Conservation (phyloP, 148 eudicot genomes). For the Chenopodium formosanum region DNA sequence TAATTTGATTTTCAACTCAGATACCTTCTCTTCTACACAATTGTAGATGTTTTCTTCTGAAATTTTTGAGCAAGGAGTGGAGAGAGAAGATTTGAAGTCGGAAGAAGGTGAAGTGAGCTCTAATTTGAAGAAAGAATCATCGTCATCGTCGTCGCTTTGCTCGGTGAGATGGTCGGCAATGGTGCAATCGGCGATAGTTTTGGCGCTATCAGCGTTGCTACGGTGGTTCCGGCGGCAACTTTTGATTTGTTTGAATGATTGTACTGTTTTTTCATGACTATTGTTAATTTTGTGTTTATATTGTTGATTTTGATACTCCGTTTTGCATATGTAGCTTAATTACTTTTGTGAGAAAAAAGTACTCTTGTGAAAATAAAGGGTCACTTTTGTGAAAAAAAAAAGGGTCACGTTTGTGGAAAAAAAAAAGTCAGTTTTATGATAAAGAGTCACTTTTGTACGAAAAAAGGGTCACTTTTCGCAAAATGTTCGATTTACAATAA, state of each 20-base stretch:
- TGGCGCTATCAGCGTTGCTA: constrained; percentile 16
- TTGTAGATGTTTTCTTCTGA: background rate
- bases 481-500: too few relatives aligned
- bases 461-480: too few relatives aligned
- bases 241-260: background rate
- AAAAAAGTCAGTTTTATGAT: too few relatives aligned
- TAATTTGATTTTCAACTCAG: constrained; percentile 14
- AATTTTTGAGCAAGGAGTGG: background rate
- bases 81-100: constrained; percentile 14
- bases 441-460: too few relatives aligned
- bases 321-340: too few relatives aligned
- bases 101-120: constrained; percentile 43
- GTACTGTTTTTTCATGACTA: too few relatives aligned
- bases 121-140: constrained; percentile 76
- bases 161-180: constrained; percentile 17
- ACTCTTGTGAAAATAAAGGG: too few relatives aligned
- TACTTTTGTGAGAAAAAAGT: too few relatives aligned
- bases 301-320: too few relatives aligned
- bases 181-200: constrained; percentile 20
- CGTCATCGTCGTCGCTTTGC: constrained; percentile 31
- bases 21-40: background rate
- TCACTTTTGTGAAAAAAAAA: too few relatives aligned
- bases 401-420: too few relatives aligned
- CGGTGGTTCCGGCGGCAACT: background rate
- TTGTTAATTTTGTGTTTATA: too few relatives aligned